phyloP scores from a whole-genome alignment of 1,284 basidiomycete genomes.

The Clitocybe nebularis region DNA sequence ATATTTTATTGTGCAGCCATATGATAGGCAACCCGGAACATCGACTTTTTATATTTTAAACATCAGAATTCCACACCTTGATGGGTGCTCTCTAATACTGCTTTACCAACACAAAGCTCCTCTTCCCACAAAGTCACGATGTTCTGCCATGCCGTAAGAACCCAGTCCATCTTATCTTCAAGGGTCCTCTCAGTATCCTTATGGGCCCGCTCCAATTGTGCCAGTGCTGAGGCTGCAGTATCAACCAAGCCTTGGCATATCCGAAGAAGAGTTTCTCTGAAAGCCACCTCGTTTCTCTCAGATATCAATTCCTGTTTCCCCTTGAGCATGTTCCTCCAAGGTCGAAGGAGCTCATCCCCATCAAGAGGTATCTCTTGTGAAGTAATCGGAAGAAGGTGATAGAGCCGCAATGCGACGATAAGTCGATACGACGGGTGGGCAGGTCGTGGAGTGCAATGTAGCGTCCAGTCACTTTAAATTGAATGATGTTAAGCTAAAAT shows the following conservation, averaged over 20 bases:
- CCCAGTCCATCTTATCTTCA: too few relatives aligned
- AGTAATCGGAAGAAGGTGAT: slow-evolving; percentile 35
- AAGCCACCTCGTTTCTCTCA: slow-evolving; percentile 34
- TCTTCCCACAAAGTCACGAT: slow-evolving; percentile 38
- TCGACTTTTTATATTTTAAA: too few relatives aligned
- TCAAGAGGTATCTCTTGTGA: slow-evolving; percentile 19
- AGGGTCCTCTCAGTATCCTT: too few relatives aligned
- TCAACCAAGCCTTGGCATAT: slow-evolving; percentile 30
- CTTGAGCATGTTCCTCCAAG: slow-evolving; percentile 54
- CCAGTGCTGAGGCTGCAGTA: slow-evolving; percentile 19
- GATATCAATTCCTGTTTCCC: slow-evolving; percentile 42
- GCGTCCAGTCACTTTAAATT: slow-evolving; percentile 63
- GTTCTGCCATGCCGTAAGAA: slow-evolving; percentile 37
- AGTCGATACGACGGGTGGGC: slow-evolving; percentile 75
- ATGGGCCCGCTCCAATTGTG: slow-evolving; percentile 10
- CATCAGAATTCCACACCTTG: slow-evolving; percentile 34
- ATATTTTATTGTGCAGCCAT: too few relatives aligned
- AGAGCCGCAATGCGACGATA: slow-evolving; percentile 65
- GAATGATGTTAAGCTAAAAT: slow-evolving; percentile 10
- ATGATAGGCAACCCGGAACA: too few relatives aligned
- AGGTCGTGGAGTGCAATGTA: slow-evolving; percentile 55
- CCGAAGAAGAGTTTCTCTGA: slow-evolving; percentile 30
- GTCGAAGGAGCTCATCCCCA: slow-evolving; percentile 30
- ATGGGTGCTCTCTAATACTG: slow-evolving; percentile 40
- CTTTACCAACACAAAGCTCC: slow-evolving; percentile 49